phyloP scores from a whole-genome alignment of 352 stramenopile genomes.

The Globisporangium alternatum region DNA sequence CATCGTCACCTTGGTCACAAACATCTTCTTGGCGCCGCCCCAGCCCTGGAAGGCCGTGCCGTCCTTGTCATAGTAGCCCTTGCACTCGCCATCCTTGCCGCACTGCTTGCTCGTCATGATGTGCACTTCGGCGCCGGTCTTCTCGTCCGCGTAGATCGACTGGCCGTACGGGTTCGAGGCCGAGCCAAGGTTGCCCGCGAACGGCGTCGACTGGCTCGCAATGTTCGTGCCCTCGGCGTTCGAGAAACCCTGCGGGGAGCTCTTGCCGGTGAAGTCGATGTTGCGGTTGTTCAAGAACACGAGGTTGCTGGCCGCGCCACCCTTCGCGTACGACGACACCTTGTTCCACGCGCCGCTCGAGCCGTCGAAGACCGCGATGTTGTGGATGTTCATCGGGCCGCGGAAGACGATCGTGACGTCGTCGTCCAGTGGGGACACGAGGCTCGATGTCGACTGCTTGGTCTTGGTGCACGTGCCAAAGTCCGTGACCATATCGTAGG shows the following conservation, averaged over 20 bases:
- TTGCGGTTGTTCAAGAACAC: slow-evolving; percentile 87
- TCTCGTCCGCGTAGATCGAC: slow-evolving; percentile 52
- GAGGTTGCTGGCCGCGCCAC: slow-evolving; percentile 51
- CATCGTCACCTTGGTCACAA: slow-evolving; percentile 70
- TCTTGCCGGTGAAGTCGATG: slow-evolving; percentile 58
- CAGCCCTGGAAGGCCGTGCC: slow-evolving; percentile 64
- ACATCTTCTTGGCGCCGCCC: slow-evolving; percentile 77
- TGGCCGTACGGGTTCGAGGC: slow-evolving; percentile 39
- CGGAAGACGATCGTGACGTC: slow-evolving; percentile 68
- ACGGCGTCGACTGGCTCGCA: slow-evolving; percentile 35
- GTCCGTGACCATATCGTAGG: slow-evolving; percentile 74
- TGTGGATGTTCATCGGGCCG: slow-evolving; percentile 61
- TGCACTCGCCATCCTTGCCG: slow-evolving; percentile 44
- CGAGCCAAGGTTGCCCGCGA: slow-evolving; percentile 47
- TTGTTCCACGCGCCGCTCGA: slow-evolving; percentile 44
- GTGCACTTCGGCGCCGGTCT: slow-evolving; percentile 70
- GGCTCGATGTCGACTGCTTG: slow-evolving; percentile 33
- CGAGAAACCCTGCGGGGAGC: slow-evolving; percentile 60
- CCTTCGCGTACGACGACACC: slow-evolving; percentile 66
- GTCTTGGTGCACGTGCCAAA: slow-evolving; percentile 49
- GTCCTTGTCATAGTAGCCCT: slow-evolving; percentile 68
- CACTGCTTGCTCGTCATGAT: slow-evolving; percentile 70
- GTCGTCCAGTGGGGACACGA: slow-evolving; percentile 60
- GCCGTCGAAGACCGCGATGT: slow-evolving; percentile 72
- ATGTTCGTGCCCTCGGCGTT: slow-evolving; percentile 44